Evolutionary conservation across 1,139 yeast species (phyloP), one percentile per base, ranked within the genome.

Genomic region (Pneumocystis jirovecii): DNA sequence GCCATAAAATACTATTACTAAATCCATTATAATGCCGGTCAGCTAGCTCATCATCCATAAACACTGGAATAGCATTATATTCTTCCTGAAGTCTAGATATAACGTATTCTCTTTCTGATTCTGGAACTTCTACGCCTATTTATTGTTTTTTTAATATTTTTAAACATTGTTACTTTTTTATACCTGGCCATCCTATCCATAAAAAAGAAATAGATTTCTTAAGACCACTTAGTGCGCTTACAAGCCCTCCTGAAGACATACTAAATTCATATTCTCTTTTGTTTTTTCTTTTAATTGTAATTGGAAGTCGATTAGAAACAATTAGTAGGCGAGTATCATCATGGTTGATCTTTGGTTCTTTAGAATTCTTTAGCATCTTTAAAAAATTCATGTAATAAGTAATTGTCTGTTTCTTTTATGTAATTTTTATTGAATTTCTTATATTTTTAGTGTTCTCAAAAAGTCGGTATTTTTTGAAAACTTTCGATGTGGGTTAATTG

Each of bases 181-280:
- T 19, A 66, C 76, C 81, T 1, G 97, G 96, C 99, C 99, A 95
- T 25, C 99, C 99, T 71, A 89, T 85, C 99, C 99, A 95, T 74
- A 89, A 95, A 76, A 93, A 93, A 68, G 87, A 86, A 17, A 93
- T 85, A 15, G 86, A 78, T 72, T 89, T 88, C 75, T 89, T 89
- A 66, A 95, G 78, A 0, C 98, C 97, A 72, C 91, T 96, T 61
- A 95, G 78, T 0, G 97, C 98, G 0, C 97, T 89, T 42, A 95
- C 98, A 64, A 95, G 81, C 0, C 99, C 99, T 21, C 99, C 99
- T 2, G 96, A 88, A 15, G 97, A 90, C 97, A 93, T 89, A 64
- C 85, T 78, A 72, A 85, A 85, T 65, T 76, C 73, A 74, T 87
- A 88, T 66, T 82, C 82, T 70, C 87, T 87, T 63, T 84, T 80